Evolutionary conservation across 441 rosid species (phyloP).

Genomic region (Corymbia calophylla): DNA sequence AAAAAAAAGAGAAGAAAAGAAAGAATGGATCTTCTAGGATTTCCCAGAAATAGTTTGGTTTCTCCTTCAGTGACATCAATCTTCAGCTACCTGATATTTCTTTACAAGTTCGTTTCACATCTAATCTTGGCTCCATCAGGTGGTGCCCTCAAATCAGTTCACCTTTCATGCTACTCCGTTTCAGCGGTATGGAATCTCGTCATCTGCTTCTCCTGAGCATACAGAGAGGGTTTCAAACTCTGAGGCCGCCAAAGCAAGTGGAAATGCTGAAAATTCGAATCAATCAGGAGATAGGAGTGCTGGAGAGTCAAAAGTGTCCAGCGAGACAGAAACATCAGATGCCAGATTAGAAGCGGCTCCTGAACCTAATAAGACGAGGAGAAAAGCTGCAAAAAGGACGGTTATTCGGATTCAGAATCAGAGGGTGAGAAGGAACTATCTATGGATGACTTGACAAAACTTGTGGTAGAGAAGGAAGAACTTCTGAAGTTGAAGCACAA

Average conservation of each 20-base stretch:
- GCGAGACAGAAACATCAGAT: slow-evolving; percentile 26
- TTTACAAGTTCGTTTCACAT: slow-evolving; percentile 29
- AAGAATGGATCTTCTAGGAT: background rate
- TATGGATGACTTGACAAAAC: slow-evolving; percentile 64
- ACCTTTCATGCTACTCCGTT: slow-evolving; percentile 24
- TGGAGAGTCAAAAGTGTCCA: slow-evolving; percentile 17
- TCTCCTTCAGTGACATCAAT: background rate
- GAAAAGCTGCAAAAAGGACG: slow-evolving; percentile 31
- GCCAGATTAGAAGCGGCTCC: slow-evolving; percentile 9
- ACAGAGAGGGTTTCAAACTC: slow-evolving; percentile 30
- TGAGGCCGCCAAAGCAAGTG: slow-evolving; percentile 18
- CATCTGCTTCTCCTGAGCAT: slow-evolving; percentile 61
- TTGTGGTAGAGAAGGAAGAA: slow-evolving; percentile 67
- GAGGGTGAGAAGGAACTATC: slow-evolving; percentile 57
- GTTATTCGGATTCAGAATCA: slow-evolving; percentile 54
- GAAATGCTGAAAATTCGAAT: slow-evolving; percentile 19
- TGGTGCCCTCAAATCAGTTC: slow-evolving; percentile 27
- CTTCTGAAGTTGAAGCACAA: slow-evolving; percentile 59
- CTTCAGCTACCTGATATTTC: background rate
- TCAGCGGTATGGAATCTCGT: slow-evolving; percentile 53
- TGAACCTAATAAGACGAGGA: slow-evolving; percentile 24
- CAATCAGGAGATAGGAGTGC: background rate
- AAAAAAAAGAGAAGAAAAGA: background rate
- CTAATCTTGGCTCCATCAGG: slow-evolving; percentile 17
- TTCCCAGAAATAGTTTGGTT: background rate